Evolutionary conservation across 148 eudicot genomes (phyloP), one percentile per base, ranked within the genome.

Genomic region (Rhododendron mucronatum): DNA sequence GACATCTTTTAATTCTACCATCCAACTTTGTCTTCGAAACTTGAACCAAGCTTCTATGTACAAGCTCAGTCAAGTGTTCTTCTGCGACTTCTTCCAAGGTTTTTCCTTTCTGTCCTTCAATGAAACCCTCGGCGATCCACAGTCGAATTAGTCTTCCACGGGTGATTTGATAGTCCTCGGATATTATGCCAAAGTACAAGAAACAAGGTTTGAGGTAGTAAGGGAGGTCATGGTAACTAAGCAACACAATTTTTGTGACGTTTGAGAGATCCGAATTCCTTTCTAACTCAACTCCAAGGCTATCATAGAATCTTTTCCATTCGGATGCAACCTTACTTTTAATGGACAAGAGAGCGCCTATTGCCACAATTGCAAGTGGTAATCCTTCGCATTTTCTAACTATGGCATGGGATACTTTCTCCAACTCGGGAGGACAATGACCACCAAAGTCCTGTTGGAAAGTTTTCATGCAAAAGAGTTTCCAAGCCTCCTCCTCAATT

Each of bases 61-160:
- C 1, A 1, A 83, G 78, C 78, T 83, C 85, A 63, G 0, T 2
- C 30, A 63, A 63, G 12, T 63, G 12, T 8, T 23, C 69, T 23
- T 63, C 28, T 7, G 30, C 85, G 7, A 83, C 79, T 47, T 83
- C 79, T 45, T 83, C 79, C 18, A 65, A n/a, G 0, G 14, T 48
- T 65, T 30, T 47, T 0, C 23, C 78, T 6, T 18, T 28, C 0
- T 47, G 69, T 23, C 11, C 55, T 83, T 83, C 35, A 21, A 65
- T 28, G 48, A 83, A 83, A 5, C 85, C 78, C 30, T 83, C 79
- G 0, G 85, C 77, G 3, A 83, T 45, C 85, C 85, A 83, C 9
- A 83, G 6, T 37, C 79, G 37, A 15, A 69, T 71, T 45, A 83
- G 30, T 69, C 74, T 39, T 35, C 84, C 45, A 57, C 41, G 39